phyloP scores from a whole-genome alignment of 331 rosid genomes.

The Quercus tomentella region DNA sequence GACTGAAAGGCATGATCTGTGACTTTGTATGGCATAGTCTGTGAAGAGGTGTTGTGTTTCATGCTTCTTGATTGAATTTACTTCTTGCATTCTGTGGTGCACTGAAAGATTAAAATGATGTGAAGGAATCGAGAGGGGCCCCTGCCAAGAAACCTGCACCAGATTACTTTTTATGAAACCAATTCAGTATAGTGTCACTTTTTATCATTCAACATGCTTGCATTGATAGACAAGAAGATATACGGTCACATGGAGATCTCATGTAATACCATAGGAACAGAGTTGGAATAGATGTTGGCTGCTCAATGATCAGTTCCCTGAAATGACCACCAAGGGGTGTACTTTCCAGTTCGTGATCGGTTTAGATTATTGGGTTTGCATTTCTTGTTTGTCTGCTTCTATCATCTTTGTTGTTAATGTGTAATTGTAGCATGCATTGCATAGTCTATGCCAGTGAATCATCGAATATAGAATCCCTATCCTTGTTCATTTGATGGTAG shows the following conservation, averaged over 20 bases:
- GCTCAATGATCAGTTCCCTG: constrained; percentile 20
- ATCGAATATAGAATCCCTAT: constrained; percentile 13
- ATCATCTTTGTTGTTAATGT: constrained; percentile 26
- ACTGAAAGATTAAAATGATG: constrained; percentile 15
- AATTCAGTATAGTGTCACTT: constrained; percentile 4
- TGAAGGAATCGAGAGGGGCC: constrained; percentile 89
- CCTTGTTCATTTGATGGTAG: background rate
- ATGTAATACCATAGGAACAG: constrained; percentile 7
- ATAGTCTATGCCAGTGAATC: background rate
- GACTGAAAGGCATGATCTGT: constrained; percentile 3
- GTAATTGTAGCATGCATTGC: constrained; percentile 53
- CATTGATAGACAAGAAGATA: constrained; percentile 29
- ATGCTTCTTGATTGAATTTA: background rate
- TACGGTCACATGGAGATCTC: constrained; percentile 28
- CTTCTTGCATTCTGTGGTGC: background rate
- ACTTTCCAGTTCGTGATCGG: constrained; percentile 20
- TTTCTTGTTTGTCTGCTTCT: constrained; percentile 36
- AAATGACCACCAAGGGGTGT: constrained; percentile 24
- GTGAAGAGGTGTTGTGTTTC: background rate
- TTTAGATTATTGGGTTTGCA: constrained; percentile 32
- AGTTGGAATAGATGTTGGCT: constrained; percentile 5
- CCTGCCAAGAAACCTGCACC: constrained; percentile 93
- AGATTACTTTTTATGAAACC: constrained; percentile 75
- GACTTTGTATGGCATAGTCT: background rate
- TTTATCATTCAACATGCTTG: constrained; percentile 24